Percentiles rank a stretch among this genome's conserved stretches.
Evolutionary conservation across 1,284 basidiomycete species (phyloP).

Genomic region (Rhodotorula sp.): DNA sequence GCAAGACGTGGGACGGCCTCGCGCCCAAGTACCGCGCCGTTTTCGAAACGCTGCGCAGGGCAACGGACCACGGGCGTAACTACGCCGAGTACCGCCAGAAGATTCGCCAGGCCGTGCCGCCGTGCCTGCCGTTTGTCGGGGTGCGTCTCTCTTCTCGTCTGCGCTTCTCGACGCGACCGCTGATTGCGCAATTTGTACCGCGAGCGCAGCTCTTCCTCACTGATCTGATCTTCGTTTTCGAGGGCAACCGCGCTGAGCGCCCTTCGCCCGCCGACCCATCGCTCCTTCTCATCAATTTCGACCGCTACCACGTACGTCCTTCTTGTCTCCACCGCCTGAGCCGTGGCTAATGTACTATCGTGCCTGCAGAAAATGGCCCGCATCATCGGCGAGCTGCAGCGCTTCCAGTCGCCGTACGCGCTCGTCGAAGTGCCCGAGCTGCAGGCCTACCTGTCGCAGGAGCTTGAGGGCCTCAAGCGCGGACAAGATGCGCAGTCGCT

Average conservation of each 20-base stretch:
- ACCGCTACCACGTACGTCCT: conserved; percentile 68
- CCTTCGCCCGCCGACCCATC: conserved; percentile 68
- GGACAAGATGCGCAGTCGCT: conserved; percentile 39
- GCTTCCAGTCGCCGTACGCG: conserved; percentile 84
- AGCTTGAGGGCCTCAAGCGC: conserved; percentile 34
- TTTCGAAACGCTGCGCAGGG: conserved; percentile 75
- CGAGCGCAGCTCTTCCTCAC: conserved; percentile 37
- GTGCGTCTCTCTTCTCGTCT: conserved; percentile 51
- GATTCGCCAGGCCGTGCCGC: conserved; percentile 68
- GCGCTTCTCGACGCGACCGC: neutral
- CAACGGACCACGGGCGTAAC: conserved; percentile 87
- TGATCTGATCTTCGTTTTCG: conserved; percentile 82
- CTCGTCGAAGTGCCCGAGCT: conserved; percentile 81
- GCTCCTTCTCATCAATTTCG: conserved; percentile 89
- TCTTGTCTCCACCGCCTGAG: neutral
- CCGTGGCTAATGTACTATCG: neutral
- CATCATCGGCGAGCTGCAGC: conserved; percentile 86
- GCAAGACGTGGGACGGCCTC: conserved; percentile 64
- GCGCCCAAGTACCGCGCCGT: conserved; percentile 79
- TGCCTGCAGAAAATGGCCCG: conserved; percentile 69
- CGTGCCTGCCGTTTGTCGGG: conserved; percentile 91
- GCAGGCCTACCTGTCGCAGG: conserved; percentile 65
- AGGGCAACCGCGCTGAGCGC: conserved; percentile 86
- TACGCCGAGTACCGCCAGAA: conserved; percentile 84
- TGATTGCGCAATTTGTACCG: no score